Conservation (phyloP, 1,284 basidiomycete species). For the Cryptococcus hybrid region DNA sequence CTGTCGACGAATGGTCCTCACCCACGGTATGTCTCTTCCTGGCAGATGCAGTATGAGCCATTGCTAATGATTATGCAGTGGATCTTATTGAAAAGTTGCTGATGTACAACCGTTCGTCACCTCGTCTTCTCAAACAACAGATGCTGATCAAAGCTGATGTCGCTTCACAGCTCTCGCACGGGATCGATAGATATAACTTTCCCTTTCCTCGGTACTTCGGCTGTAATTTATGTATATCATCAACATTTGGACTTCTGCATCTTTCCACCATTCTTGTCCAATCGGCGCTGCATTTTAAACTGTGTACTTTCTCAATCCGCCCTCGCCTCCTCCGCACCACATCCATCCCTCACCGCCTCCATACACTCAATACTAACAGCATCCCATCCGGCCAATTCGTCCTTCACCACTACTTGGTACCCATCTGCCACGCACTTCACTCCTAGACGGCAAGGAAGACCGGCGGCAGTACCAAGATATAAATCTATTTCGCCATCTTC, state of each 20-base stretch:
- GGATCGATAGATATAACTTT: conserved; percentile 9
- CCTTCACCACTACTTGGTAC: conserved; percentile 19
- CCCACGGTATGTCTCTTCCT: conserved; percentile 64
- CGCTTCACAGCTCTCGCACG: conserved; percentile 12
- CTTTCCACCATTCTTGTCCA: background rate
- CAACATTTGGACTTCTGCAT: background rate
- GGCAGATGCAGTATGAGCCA: conserved; percentile 4
- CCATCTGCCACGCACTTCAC: background rate
- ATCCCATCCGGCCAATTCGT: conserved; percentile 50
- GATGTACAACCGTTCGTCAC: conserved; percentile 86
- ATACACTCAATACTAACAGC: conserved; percentile 40
- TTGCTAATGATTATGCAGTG: conserved; percentile 22
- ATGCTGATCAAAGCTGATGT: background rate
- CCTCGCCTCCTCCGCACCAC: conserved; percentile 44
- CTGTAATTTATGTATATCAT: conserved; percentile 5
- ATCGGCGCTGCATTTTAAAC: background rate
- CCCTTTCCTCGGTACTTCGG: background rate
- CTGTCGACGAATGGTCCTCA: conserved; percentile 95
- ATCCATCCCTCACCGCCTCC: conserved; percentile 29
- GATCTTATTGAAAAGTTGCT: conserved; percentile 95
- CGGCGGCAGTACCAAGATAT: conserved; percentile 42
- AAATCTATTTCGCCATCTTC: conserved; percentile 21
- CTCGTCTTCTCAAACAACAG: background rate
- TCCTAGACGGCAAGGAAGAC: conserved; percentile 34
- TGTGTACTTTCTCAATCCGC: conserved; percentile 36